Evolutionary conservation across 345 rosid genomes (phyloP).

Genomic region (Camelina neglecta): DNA sequence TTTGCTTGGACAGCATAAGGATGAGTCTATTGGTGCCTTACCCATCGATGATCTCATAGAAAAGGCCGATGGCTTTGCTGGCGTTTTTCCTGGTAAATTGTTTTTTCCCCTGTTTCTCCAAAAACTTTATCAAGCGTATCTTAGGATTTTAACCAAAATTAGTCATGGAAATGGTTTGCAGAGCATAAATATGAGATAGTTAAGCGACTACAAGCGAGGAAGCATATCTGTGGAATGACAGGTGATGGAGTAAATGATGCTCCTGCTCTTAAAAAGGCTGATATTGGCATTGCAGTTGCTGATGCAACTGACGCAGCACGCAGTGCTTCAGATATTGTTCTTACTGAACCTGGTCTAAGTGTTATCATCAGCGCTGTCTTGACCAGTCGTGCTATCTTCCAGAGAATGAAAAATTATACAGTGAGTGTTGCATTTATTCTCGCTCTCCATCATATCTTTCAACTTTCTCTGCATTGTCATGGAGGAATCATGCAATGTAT

Average conservation of each 20-base stretch:
- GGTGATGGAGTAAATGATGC: slow-evolving; percentile 99
- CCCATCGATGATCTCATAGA: slow-evolving; percentile 98
- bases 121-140: neutral
- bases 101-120: neutral
- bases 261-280: slow-evolving; percentile 98
- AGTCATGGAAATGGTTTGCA: slow-evolving; percentile 43
- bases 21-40: slow-evolving; percentile 86
- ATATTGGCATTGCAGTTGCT: slow-evolving; percentile 98
- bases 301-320: slow-evolving; percentile 99
- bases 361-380: slow-evolving; percentile 98
- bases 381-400: slow-evolving; percentile 97
- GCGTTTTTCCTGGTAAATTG: slow-evolving; percentile 92
- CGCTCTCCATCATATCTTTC: neutral
- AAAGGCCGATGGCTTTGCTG: slow-evolving; percentile 99
- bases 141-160: neutral
- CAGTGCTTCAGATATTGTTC: slow-evolving; percentile 96
- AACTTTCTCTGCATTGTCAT: slow-evolving; percentile 17
- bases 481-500: neutral
- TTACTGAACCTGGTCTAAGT: slow-evolving; percentile 97
- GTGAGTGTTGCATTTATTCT: slow-evolving; percentile 49
- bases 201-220: slow-evolving; percentile 92
- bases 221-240: slow-evolving; percentile 98
- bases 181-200: slow-evolving; percentile 99
- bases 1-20: slow-evolving; percentile 91
- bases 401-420: slow-evolving; percentile 96